Percentiles rank a stretch among this genome's conserved stretches.
phyloP scores from a whole-genome alignment of 441 rosid genomes.

The Eutrema salsugineum region DNA sequence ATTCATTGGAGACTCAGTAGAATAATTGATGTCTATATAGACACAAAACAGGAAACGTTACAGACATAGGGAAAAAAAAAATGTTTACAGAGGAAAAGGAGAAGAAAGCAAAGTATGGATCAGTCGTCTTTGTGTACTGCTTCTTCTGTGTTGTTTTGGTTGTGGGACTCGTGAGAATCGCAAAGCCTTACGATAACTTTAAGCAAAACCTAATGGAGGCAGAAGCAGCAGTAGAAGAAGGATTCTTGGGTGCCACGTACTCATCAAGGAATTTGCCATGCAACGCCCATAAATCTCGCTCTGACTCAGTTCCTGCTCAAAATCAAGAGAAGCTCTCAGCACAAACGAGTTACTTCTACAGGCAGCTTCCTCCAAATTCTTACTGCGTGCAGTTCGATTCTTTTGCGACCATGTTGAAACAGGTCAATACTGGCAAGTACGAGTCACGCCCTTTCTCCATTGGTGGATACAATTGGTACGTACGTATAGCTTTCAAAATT shows the following conservation, averaged over 20 bases:
- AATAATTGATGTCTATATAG: neutral
- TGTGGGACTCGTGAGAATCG: neutral
- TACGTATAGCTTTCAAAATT: neutral
- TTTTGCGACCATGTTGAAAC: neutral
- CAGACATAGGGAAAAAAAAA: neutral
- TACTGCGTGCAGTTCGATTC: constrained; percentile 15
- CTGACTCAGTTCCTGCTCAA: neutral
- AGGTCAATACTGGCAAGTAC: neutral
- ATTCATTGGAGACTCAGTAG: neutral
- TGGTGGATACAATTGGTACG: constrained; percentile 19
- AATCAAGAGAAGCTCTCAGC: neutral
- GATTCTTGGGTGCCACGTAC: neutral
- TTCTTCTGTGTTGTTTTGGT: neutral
- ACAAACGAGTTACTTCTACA: neutral
- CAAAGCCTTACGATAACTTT: constrained; percentile 6
- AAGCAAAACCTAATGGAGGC: neutral
- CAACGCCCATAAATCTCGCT: neutral
- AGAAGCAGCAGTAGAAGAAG: neutral
- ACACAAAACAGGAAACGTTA: neutral
- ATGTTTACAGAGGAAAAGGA: constrained; percentile 10
- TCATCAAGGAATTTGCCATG: neutral
- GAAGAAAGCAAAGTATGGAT: neutral
- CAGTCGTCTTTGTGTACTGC: neutral
- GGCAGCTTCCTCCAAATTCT: neutral
- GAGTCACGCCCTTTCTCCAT: constrained; percentile 14